phyloP scores from a whole-genome alignment of 2,329 filamentous ascomycete species.

The Fusarium heterosporum region DNA sequence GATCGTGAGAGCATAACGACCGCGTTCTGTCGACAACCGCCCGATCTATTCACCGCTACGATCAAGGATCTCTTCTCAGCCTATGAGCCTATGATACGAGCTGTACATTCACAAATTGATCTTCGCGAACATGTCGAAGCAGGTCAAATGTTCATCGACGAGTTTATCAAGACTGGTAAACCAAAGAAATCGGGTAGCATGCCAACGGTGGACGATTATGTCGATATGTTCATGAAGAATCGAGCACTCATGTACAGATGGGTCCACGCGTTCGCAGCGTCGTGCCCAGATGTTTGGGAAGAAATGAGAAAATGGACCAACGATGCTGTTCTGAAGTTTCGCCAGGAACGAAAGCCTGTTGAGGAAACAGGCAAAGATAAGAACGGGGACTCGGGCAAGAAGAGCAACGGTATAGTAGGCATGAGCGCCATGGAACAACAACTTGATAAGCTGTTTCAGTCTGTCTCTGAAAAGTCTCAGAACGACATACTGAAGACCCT shows the following conservation, averaged over 20 bases:
- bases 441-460: conserved; percentile 57
- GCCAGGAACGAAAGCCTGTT: conserved; percentile 39
- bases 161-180: conserved; percentile 72
- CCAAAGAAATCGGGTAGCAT: conserved; percentile 53
- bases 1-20: conserved; percentile 79
- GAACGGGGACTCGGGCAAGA: background rate
- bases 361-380: background rate
- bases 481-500: conserved; percentile 62
- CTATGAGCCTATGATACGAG: conserved; percentile 80
- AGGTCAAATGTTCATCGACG: conserved; percentile 74
- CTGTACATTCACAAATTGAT: conserved; percentile 77
- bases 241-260: conserved; percentile 74
- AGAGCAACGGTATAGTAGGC: conserved; percentile 16
- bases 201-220: conserved; percentile 78
- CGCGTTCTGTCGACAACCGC: conserved; percentile 74
- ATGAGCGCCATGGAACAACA: conserved; percentile 54
- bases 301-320: conserved; percentile 72
- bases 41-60: conserved; percentile 78
- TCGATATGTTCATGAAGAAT: conserved; percentile 73
- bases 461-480: conserved; percentile 61
- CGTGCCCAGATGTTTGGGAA: conserved; percentile 73
- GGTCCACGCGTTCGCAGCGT: conserved; percentile 75
- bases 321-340: conserved; percentile 68
- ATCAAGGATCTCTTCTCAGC: conserved; percentile 73
- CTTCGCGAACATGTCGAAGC: conserved; percentile 76